Evolutionary conservation across 805 yeast species (phyloP), one percentile per base, ranked within the genome.

Genomic region (Candida pseudofarinosa): DNA sequence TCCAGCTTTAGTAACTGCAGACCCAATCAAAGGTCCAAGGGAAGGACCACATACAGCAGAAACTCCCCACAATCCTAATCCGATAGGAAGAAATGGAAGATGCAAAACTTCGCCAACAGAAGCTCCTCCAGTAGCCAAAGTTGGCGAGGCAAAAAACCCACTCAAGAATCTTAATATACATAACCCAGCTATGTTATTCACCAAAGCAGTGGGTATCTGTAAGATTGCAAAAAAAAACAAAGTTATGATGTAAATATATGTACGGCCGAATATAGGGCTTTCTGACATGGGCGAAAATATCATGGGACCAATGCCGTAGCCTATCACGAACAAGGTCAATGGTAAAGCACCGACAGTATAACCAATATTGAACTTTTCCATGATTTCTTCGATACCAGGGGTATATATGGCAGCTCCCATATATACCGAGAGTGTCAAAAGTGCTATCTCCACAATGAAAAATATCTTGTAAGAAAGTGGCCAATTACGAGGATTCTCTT

Each of bases 251-350:
- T 79, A 80, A 33, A 77, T 68, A 23, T 69, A 62, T 42, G 75
- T 76, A 47, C 85, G 68, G 12, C 85, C 85, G 38, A 77, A 56
- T 3, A 58, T 54, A 2, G 80, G 74, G 38, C 76, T 67, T 54
- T 81, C 86, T 12, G 81, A 73, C 46, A 81, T 49, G 3, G 86
- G 85, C 0, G 83, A 74, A 41, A 79, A 74, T 2, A 79, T 47
- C 65, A 80, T 63, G 2, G 84, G 84, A 1, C 84, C 84, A 15
- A 79, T 39, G 40, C 81, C 85, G 52, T 81, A 80, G 7, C 85
- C 86, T 20, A 79, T 50, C 5, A 80, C 80, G 48, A 74, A 81
- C 32, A 79, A 47, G 0, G 82, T 62, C 50, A 81, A 63, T 2
- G 81, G 80, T 30, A 81, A 60, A 0, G 73, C 62, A 0, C 80